Conservation (phyloP, 2,329 filamentous ascomycete species). For the Fusarium tanahbumbuense region DNA sequence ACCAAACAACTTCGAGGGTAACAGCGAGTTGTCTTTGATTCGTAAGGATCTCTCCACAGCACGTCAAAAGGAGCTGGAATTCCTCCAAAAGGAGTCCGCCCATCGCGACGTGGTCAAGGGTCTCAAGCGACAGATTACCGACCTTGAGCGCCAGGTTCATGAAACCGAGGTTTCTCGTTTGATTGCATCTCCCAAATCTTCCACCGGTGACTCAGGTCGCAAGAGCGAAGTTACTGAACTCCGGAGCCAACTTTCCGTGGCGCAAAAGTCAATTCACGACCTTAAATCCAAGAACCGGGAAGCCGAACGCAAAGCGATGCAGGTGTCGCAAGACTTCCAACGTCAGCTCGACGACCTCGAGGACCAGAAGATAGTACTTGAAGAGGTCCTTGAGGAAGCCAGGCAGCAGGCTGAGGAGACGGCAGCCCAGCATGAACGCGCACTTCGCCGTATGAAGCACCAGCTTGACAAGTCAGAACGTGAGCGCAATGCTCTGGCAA, state of each 20-base stretch:
- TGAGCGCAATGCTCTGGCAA: constrained; percentile 55
- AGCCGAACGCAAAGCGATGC: constrained; percentile 59
- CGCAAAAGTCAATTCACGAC: constrained; percentile 70
- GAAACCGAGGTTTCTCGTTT: constrained; percentile 69
- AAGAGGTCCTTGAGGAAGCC: constrained; percentile 68
- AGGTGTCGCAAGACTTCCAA: constrained; percentile 61
- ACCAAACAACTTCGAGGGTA: constrained; percentile 55
- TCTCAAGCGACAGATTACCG: constrained; percentile 72
- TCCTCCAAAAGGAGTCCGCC: constrained; percentile 72
- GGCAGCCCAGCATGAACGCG: constrained; percentile 56
- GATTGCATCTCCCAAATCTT: constrained; percentile 58
- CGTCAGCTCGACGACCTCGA: constrained; percentile 67
- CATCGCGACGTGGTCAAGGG: constrained; percentile 72
- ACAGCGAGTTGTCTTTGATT: constrained; percentile 68
- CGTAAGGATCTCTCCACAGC: constrained; percentile 72
- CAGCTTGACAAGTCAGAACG: constrained; percentile 64
- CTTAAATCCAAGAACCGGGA: constrained; percentile 62
- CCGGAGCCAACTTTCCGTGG: constrained; percentile 69
- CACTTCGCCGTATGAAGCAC: constrained; percentile 58
- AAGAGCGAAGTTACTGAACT: constrained; percentile 69
- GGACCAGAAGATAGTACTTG: constrained; percentile 68
- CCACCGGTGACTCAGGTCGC: constrained; percentile 61
- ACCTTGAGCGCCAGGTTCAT: constrained; percentile 75
- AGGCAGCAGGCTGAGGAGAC: constrained; percentile 64
- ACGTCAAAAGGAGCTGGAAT: constrained; percentile 73